Conservation (phyloP, 2,329 filamentous ascomycete genomes). For the Colletotrichum sojae region DNA sequence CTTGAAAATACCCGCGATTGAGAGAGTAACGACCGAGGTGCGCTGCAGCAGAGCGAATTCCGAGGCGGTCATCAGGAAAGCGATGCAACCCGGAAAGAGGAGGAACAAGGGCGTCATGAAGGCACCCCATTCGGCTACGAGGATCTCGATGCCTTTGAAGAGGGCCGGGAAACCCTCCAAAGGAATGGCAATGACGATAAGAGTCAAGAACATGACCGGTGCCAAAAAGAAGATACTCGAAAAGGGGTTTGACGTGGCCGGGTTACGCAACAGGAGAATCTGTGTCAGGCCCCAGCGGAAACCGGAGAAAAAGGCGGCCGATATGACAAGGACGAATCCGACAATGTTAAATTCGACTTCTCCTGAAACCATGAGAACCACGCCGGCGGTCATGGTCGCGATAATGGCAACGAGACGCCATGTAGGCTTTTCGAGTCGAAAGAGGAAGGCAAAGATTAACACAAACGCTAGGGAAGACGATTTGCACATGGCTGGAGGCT, state of each 20-base stretch:
- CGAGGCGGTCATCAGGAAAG: slow-evolving; percentile 96
- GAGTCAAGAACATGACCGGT: slow-evolving; percentile 92
- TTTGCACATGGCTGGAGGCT: slow-evolving; percentile 88
- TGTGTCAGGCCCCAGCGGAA: slow-evolving; percentile 99
- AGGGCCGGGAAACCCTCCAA: slow-evolving; percentile 85
- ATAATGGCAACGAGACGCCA: slow-evolving; percentile 90
- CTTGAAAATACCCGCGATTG: slow-evolving; percentile 98
- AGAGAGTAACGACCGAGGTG: slow-evolving; percentile 94
- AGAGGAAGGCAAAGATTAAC: slow-evolving; percentile 93
- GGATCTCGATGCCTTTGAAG: slow-evolving; percentile 72
- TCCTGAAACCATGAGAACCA: slow-evolving; percentile 98
- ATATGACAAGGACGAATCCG: slow-evolving; percentile 93
- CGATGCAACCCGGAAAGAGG: slow-evolving; percentile 90
- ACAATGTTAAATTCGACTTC: slow-evolving; percentile 90
- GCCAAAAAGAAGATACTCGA: slow-evolving; percentile 98
- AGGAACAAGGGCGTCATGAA: slow-evolving; percentile 79
- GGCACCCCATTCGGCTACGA: slow-evolving; percentile 78
- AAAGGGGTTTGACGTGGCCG: slow-evolving; percentile 95
- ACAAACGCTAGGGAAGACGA: slow-evolving; percentile 96
- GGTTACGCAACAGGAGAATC: slow-evolving; percentile 92
- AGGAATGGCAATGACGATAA: slow-evolving; percentile 85
- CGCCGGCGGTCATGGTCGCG: slow-evolving; percentile 89
- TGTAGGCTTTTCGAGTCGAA: slow-evolving; percentile 90
- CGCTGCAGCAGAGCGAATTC: slow-evolving; percentile 96
- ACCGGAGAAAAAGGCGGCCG: slow-evolving; percentile 93